phyloP scores from a whole-genome alignment of 352 stramenopile species.

The Sclerospora graminicola region DNA sequence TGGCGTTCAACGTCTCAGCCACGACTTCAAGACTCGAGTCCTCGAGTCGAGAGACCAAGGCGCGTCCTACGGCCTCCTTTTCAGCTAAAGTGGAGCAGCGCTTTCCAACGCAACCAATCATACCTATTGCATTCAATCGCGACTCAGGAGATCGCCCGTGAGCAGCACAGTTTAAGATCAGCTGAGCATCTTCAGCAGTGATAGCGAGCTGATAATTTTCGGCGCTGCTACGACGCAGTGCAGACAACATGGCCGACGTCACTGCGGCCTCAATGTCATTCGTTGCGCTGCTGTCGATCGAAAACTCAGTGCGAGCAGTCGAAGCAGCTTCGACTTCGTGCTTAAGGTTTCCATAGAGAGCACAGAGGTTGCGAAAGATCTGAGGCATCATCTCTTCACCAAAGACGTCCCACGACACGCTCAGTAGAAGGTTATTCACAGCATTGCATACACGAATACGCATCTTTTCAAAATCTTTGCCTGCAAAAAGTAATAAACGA shows the following conservation, averaged over 20 bases:
- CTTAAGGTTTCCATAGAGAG: conserved; percentile 59
- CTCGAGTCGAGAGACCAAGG: conserved; percentile 41
- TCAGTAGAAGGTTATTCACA: conserved; percentile 74
- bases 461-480: conserved; percentile 68
- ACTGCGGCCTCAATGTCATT: conserved; percentile 61
- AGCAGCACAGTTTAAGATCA: conserved; percentile 57
- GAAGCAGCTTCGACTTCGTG: conserved; percentile 19
- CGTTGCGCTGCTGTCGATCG: conserved; percentile 24
- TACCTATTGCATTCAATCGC: conserved; percentile 62
- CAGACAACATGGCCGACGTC: conserved; percentile 63
- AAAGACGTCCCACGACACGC: conserved; percentile 41
- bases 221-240: conserved; percentile 44
- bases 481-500: conserved; percentile 12
- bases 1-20: conserved; percentile 72
- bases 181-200: conserved; percentile 42
- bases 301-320: conserved; percentile 19
- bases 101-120: conserved; percentile 71
- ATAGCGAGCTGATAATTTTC: conserved; percentile 48
- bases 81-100: conserved; percentile 45
- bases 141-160: conserved; percentile 56
- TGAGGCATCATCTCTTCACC: conserved; percentile 48
- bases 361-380: conserved; percentile 72
- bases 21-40: conserved; percentile 76
- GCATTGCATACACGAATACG: conserved; percentile 72
- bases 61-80: conserved; percentile 65